These are phyloP conservation scores for Aspergillus sclerotialis DNA, from an alignment of 2,329 filamentous ascomycete species.

Conservation along the genomic window DNA sequence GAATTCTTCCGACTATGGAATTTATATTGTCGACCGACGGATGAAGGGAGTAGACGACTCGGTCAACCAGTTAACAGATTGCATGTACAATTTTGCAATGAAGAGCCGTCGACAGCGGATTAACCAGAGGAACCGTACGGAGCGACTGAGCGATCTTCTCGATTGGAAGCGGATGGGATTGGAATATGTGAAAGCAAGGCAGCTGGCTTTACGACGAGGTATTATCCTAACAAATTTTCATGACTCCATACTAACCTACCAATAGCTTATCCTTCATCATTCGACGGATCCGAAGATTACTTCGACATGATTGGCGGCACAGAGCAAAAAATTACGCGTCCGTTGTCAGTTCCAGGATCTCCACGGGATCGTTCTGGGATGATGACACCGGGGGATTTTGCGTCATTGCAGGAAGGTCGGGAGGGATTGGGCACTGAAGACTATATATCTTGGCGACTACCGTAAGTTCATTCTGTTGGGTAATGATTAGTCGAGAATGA, in stretches of 20 bases:
- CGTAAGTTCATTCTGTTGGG: slow-evolving; percentile 58
- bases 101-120: slow-evolving; percentile 96
- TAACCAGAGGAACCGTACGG: slow-evolving; percentile 96
- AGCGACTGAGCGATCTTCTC: slow-evolving; percentile 85
- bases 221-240: slow-evolving; percentile 4
- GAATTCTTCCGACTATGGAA: slow-evolving; percentile 95
- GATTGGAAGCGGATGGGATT: slow-evolving; percentile 99
- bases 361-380: slow-evolving; percentile 86
- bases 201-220: slow-evolving; percentile 75
- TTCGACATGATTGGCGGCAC: slow-evolving; percentile 87
- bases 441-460: slow-evolving; percentile 95
- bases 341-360: slow-evolving; percentile 88
- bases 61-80: slow-evolving; percentile 85
- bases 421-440: slow-evolving; percentile 94
- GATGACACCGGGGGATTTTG: slow-evolving; percentile 99
- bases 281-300: slow-evolving; percentile 67
- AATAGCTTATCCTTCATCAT: slow-evolving; percentile 77
- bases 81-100: slow-evolving; percentile 87
- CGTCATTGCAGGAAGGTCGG: slow-evolving; percentile 85
- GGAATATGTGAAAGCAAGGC: slow-evolving; percentile 97
- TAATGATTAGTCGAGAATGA: background rate
- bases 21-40: slow-evolving; percentile 95
- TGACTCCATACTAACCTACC: slow-evolving; percentile 8
- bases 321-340: slow-evolving; percentile 90
- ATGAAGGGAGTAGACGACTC: slow-evolving; percentile 96